Evolutionary conservation across 495 filamentous ascomycete genomes (phyloP).

Genomic region (Aspergillus homomorphus): DNA sequence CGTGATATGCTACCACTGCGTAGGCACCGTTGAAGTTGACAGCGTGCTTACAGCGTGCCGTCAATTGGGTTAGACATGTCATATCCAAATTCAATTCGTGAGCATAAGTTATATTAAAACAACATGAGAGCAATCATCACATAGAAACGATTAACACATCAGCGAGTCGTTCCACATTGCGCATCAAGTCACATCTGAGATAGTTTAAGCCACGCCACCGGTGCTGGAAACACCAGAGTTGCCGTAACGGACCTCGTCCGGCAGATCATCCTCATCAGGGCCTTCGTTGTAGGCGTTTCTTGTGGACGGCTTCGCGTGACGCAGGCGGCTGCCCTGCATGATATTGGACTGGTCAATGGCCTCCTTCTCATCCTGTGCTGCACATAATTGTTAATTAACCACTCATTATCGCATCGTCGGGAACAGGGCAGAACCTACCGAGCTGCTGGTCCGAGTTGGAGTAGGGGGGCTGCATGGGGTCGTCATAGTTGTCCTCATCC

Average conservation of each 20-base stretch:
- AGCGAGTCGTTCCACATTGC: neutral
- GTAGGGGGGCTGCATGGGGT: slow-evolving; percentile 26
- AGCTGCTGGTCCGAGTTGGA: slow-evolving; percentile 24
- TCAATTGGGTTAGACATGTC: neutral
- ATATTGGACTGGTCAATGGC: slow-evolving; percentile 27
- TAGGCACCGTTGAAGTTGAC: no score
- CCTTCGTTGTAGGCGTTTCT: slow-evolving; percentile 30
- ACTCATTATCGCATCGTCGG: neutral
- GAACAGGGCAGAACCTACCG: slow-evolving; percentile 14
- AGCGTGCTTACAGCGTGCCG: no score
- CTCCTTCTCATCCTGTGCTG: slow-evolving; percentile 25
- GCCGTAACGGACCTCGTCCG: slow-evolving; percentile 8
- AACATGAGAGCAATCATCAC: neutral
- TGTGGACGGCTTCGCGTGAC: slow-evolving; percentile 27
- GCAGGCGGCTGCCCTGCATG: slow-evolving; percentile 24
- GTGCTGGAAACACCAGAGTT: neutral
- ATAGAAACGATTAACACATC: neutral
- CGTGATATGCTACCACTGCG: no score
- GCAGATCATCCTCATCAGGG: slow-evolving; percentile 29
- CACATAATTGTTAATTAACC: neutral
- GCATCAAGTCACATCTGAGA: neutral
- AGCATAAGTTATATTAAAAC: neutral
- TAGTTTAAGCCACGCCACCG: neutral
- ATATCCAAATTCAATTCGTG: neutral
- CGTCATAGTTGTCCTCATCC: slow-evolving; percentile 17